These are phyloP conservation scores for Musa itinerans DNA, from an alignment of 176 grass and related monocot genomes.

Conservation along the genomic window DNA sequence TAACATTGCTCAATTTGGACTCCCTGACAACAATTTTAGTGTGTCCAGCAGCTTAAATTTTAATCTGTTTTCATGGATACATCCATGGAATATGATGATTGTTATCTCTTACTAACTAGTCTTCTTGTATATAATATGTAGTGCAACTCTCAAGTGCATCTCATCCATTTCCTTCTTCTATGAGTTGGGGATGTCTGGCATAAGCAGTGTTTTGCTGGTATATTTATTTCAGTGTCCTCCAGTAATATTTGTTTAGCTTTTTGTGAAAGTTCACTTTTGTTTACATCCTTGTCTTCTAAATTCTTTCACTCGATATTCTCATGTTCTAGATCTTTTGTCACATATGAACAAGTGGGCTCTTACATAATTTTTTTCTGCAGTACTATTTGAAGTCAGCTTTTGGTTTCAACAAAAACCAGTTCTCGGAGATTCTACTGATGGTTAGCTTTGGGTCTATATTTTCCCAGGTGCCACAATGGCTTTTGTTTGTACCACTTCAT, in stretches of 20 bases:
- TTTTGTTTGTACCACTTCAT: not conserved
- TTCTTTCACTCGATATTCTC: not conserved
- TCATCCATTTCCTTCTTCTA: conserved; percentile 73
- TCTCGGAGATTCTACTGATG: conserved; percentile 80
- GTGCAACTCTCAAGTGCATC: conserved; percentile 47
- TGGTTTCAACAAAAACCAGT: conserved; percentile 83
- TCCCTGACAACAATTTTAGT: not conserved
- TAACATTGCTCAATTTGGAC: not conserved
- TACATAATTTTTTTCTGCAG: conserved; percentile 27
- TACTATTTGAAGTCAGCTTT: conserved; percentile 83
- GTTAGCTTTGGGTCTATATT: conserved; percentile 77
- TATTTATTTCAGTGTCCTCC: not conserved
- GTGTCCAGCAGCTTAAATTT: not conserved
- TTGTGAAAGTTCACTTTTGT: not conserved
- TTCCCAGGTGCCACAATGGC: conserved; percentile 46
- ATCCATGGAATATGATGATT: not conserved
- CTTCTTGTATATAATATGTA: conserved; percentile 26
- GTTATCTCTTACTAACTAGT: not conserved
- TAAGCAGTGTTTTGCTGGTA: conserved; percentile 70
- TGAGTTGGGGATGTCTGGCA: conserved; percentile 78
- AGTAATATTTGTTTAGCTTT: not conserved
- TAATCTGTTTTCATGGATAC: not conserved
- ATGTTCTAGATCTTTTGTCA: not conserved
- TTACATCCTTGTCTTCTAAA: not conserved
- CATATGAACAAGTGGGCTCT: not conserved